These are phyloP conservation scores for Irpex rosettiformis DNA, from an alignment of 1,284 basidiomycete species.

Conservation along the genomic window DNA sequence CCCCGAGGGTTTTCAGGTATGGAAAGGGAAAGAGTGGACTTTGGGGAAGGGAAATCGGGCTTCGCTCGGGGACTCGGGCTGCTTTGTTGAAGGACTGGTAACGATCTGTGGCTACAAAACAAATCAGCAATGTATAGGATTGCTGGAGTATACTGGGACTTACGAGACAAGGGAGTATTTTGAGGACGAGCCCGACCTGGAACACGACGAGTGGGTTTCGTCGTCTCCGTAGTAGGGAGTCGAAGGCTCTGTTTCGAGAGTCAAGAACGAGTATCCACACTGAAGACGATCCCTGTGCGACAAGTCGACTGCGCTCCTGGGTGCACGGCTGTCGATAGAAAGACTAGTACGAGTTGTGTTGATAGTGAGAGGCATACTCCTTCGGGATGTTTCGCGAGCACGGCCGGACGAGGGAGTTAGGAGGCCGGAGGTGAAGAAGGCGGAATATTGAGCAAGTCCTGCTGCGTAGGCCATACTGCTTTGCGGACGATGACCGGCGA, in stretches of 20 bases:
- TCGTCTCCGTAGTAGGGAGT: too few species aligned
- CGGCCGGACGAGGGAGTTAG: background rate
- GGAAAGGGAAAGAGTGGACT: conserved; percentile 51
- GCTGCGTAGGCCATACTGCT: background rate
- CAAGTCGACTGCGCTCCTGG: background rate
- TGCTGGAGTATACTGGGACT: too few species aligned
- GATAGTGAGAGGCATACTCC: background rate
- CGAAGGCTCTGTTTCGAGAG: too few species aligned
- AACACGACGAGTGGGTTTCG: too few species aligned
- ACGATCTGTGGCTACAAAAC: conserved; percentile 1
- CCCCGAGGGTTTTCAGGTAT: conserved; percentile 37
- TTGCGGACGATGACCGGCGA: background rate
- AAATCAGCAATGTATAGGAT: background rate
- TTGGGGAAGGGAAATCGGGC: conserved; percentile 45
- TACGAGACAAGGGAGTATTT: background rate
- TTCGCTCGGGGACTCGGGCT: conserved; percentile 50
- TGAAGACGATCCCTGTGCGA: background rate
- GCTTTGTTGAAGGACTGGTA: conserved; percentile 26
- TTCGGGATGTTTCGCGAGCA: background rate
- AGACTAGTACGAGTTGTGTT: background rate
- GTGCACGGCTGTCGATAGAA: background rate
- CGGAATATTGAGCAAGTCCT: background rate
- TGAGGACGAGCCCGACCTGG: too few species aligned
- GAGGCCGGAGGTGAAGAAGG: background rate
- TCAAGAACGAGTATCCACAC: background rate